These are phyloP conservation scores for Monosporascus ibericus DNA, from an alignment of 2,329 filamentous ascomycete species.

Conservation along the genomic window DNA sequence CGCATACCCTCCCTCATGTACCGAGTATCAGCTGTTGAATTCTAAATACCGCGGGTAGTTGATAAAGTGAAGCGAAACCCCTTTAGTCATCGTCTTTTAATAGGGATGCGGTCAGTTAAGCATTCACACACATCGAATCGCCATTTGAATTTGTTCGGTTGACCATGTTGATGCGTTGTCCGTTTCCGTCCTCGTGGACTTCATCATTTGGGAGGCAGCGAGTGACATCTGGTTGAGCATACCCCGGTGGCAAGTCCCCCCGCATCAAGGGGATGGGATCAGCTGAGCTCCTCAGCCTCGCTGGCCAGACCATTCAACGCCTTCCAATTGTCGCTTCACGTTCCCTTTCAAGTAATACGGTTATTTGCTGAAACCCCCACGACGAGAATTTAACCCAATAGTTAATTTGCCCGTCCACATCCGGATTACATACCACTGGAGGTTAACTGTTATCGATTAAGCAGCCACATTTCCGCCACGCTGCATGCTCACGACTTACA, in stretches of 20 bases:
- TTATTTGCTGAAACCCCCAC: not conserved
- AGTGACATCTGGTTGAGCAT: not conserved
- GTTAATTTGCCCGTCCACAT: not conserved
- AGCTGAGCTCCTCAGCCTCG: not conserved
- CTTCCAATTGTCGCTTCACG: not conserved
- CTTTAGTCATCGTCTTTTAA: not conserved
- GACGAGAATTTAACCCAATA: not conserved
- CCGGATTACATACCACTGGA: not conserved
- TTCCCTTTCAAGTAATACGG: not conserved
- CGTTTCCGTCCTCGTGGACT: not conserved
- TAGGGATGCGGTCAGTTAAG: not conserved
- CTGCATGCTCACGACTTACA: too few relatives aligned
- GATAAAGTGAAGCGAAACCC: not conserved
- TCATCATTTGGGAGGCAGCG: not conserved
- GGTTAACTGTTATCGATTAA: not conserved
- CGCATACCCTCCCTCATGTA: not conserved
- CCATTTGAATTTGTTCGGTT: not conserved
- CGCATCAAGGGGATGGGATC: not conserved
- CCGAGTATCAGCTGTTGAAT: not conserved
- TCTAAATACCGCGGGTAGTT: not conserved
- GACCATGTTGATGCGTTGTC: not conserved
- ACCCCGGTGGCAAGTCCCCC: not conserved
- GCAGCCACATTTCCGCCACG: too few relatives aligned
- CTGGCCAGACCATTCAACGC: not conserved
- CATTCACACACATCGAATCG: not conserved